Percentiles rank a stretch among this genome's conserved stretches.
phyloP scores from a whole-genome alignment of 2,329 filamentous ascomycete species.

The Aspergillus fumigatiaffinis region DNA sequence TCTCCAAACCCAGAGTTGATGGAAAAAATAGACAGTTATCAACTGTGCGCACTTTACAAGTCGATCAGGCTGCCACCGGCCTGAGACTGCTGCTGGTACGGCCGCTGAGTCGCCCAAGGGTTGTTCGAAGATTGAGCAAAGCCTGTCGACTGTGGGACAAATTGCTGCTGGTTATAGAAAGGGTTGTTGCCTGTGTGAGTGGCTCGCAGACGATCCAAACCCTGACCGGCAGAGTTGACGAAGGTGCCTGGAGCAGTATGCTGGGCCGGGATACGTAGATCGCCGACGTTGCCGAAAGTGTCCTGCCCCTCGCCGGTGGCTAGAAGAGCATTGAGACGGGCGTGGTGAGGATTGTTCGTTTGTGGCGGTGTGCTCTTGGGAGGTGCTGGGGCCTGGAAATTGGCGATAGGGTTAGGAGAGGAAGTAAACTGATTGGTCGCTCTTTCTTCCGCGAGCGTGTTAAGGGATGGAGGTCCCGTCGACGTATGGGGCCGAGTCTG shows the following conservation, averaged over 20 bases:
- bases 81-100: slow-evolving; percentile 41
- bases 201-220: slow-evolving; percentile 67
- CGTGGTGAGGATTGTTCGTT: slow-evolving; percentile 54
- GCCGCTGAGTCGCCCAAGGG: slow-evolving; percentile 52
- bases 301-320: slow-evolving; percentile 88
- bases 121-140: slow-evolving; percentile 47
- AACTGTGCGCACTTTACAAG: slow-evolving; percentile 36
- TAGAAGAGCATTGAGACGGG: slow-evolving; percentile 80
- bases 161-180: slow-evolving; percentile 66
- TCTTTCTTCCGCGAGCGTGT: slow-evolving; percentile 78
- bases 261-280: slow-evolving; percentile 90
- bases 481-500: slow-evolving; percentile 47
- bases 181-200: slow-evolving; percentile 77
- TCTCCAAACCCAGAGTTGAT: not conserved
- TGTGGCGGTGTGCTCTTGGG: slow-evolving; percentile 32
- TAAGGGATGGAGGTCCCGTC: slow-evolving; percentile 65
- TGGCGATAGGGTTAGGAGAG: slow-evolving; percentile 45
- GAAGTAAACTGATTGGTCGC: slow-evolving; percentile 60
- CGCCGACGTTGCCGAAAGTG: slow-evolving; percentile 95
- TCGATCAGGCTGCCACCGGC: slow-evolving; percentile 60
- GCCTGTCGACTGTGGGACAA: slow-evolving; percentile 45
- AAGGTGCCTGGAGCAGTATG: slow-evolving; percentile 96
- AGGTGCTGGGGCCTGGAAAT: slow-evolving; percentile 42
- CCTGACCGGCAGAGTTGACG: slow-evolving; percentile 87
- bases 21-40: not conserved